A percentile compares a stretch with the other conserved stretches of the same genome.
Evolutionary conservation across 1,284 basidiomycete genomes (phyloP).

Genomic region (Agaricales sp.): DNA sequence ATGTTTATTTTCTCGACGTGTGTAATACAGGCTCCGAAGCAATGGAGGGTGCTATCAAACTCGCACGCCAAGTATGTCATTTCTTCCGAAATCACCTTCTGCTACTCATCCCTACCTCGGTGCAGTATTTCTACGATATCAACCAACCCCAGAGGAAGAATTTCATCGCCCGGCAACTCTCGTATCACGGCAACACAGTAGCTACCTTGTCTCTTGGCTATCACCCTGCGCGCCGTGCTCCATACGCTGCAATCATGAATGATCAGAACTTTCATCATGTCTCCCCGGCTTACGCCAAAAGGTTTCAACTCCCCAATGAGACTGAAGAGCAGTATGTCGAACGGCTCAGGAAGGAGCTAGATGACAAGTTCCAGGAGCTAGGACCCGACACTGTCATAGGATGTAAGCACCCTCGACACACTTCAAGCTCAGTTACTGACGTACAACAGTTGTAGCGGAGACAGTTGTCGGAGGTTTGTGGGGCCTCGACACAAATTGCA

Average conservation of each 20-base stretch:
- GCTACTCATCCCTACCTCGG: slow-evolving; percentile 10
- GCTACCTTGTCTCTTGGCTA: slow-evolving; percentile 56
- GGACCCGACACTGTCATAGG: slow-evolving; percentile 74
- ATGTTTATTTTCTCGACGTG: slow-evolving; percentile 5
- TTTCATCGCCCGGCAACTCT: slow-evolving; percentile 71
- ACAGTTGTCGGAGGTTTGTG: slow-evolving; percentile 53
- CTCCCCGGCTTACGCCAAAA: slow-evolving; percentile 76
- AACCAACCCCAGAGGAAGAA: slow-evolving; percentile 60
- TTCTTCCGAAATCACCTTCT: not conserved
- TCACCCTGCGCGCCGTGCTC: slow-evolving; percentile 54
- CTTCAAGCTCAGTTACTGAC: not conserved
- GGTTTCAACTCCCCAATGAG: slow-evolving; percentile 61
- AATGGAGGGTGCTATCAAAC: slow-evolving; percentile 74
- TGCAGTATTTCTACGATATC: slow-evolving; percentile 61
- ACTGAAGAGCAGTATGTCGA: slow-evolving; percentile 71
- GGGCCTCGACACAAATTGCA: no score
- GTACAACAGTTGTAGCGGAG: slow-evolving; percentile 62
- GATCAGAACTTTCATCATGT: slow-evolving; percentile 65
- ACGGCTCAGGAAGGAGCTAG: slow-evolving; percentile 66
- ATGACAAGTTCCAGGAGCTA: slow-evolving; percentile 72
- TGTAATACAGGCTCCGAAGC: slow-evolving; percentile 62
- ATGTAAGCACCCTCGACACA: slow-evolving; percentile 33
- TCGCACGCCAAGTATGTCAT: slow-evolving; percentile 56
- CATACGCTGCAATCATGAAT: slow-evolving; percentile 58
- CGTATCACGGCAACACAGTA: slow-evolving; percentile 80